These are phyloP conservation scores for Cyberlindnera amylophila DNA, from an alignment of 805 yeast species.

Conservation along the genomic window DNA sequence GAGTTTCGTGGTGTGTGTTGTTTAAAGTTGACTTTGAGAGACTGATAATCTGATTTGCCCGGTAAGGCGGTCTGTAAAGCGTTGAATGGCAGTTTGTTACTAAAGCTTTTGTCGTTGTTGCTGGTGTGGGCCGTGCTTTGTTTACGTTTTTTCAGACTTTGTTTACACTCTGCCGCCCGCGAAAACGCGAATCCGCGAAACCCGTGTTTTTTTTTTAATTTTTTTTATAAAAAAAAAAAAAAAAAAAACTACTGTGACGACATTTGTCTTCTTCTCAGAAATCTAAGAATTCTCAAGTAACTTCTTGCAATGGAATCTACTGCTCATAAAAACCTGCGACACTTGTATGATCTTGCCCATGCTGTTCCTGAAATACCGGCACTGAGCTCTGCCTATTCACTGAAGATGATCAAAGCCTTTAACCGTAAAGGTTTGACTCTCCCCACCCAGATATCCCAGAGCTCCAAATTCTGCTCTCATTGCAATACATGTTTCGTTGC, in stretches of 20 bases:
- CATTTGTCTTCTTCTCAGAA: not conserved
- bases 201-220: not conserved
- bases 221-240: not conserved
- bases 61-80: too few relatives aligned
- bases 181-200: not conserved
- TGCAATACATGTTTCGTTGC: conserved; percentile 28
- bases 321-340: conserved; percentile 12
- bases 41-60: too few relatives aligned
- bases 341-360: conserved; percentile 19
- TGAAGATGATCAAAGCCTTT: conserved; percentile 28
- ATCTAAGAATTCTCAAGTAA: too few relatives aligned
- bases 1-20: too few relatives aligned
- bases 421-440: conserved; percentile 25
- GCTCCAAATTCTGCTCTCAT: conserved; percentile 13
- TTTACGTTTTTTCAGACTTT: not conserved
- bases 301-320: conserved; percentile 4
- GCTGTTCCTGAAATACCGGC: conserved; percentile 11
- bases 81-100: too few relatives aligned
- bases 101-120: not conserved
- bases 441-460: conserved; percentile 7
- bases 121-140: not conserved
- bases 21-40: too few relatives aligned
- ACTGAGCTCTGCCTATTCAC: conserved; percentile 24
- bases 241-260: too few relatives aligned
- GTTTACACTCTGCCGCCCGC: conserved; percentile 3